These are phyloP conservation scores for Ganoderma sinense DNA, from an alignment of 1,284 basidiomycete species.

Conservation along the genomic window DNA sequence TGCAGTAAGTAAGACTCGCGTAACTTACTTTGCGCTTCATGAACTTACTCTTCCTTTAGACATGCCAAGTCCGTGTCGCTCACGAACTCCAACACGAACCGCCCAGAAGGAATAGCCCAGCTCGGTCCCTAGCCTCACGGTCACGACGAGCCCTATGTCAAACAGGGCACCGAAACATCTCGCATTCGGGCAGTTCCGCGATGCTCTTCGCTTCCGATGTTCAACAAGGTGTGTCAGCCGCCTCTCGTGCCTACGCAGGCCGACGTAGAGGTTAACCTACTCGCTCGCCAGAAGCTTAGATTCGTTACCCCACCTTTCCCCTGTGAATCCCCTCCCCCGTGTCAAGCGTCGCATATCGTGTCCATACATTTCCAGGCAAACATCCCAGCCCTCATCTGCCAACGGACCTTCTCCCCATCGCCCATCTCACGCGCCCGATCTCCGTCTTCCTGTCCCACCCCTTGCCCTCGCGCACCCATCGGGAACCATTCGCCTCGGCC, in stretches of 20 bases:
- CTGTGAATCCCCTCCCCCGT: background rate
- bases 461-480: constrained; percentile 1
- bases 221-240: background rate
- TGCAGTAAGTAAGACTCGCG: background rate
- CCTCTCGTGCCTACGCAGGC: background rate
- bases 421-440: background rate
- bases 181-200: background rate
- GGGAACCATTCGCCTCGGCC: background rate
- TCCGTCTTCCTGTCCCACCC: constrained; percentile 3
- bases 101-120: background rate
- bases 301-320: background rate
- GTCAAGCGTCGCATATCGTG: background rate
- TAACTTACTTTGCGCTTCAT: background rate
- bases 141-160: background rate
- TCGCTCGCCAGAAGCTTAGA: background rate
- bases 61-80: background rate
- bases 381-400: background rate
- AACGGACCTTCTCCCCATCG: background rate
- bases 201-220: background rate
- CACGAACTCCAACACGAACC: background rate
- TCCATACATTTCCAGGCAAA: background rate
- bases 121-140: background rate
- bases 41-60: background rate
- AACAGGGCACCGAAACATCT: background rate
- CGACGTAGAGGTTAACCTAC: background rate